Base-by-base conservation (phyloP, 257 asterid species). In the Euphrasia confusa region DNA sequence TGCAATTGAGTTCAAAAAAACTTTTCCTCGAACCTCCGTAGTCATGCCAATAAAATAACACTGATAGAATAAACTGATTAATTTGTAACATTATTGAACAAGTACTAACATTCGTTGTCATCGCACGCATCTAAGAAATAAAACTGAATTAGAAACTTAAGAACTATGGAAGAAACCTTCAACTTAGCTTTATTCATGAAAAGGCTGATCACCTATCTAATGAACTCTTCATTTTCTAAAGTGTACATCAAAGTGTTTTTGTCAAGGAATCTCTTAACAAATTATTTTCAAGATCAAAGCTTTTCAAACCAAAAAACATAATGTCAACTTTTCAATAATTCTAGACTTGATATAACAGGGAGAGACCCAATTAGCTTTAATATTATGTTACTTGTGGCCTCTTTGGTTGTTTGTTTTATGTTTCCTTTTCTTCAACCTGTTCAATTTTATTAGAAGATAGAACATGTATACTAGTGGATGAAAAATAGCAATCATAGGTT, bases 131-230 rank as follows among this genome's bases (percentile, higher is more conserved):
- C 66, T 40, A 3, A 48, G 61, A 24, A 8, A 64, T 35, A 59
- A 63, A 61, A 60, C 56, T 50, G 21, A 15, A 50, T 3, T 12
- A 50, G 18, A 47, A 47, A 13, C 14, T 47, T 13, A 14, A 44
- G 24, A 47, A 47, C 14, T 47, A 11, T 47, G n/a, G 42, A 47
- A 2, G 53, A 4, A 47, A 47, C n/a, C 53, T 47, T 13, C 18
- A 47, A 47, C 53, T 12, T 12, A 12, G 12, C 61, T 61, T 17
- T 13, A 53, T 58, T 58, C 45, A 67, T 49, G 39, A 75, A 58
- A 58, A 2, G 44, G 32, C 33, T 14, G 53, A 50, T 11, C 28
- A 56, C 54, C 26, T 37, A 63, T 50, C 66, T 10, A 7, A 21
- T 13, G 33, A 40, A 61, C n/a, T 27, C 9, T 33, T 52, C 27